phyloP scores from a whole-genome alignment of 108 stramenopile genomes.

The Skeletonema costatum region DNA sequence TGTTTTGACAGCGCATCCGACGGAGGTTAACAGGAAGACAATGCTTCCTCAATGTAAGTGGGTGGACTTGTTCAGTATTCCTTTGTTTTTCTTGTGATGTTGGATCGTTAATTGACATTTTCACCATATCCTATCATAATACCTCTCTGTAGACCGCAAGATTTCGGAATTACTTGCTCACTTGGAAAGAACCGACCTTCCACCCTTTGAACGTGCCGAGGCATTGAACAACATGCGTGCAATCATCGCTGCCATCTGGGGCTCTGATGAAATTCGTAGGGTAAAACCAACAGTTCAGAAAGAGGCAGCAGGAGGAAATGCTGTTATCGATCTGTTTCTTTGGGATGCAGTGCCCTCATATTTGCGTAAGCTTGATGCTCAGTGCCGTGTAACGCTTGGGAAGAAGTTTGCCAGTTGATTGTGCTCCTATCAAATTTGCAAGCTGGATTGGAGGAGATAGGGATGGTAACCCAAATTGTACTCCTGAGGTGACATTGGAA shows the following conservation, averaged over 20 bases:
- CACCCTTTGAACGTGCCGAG: slow-evolving; percentile 74
- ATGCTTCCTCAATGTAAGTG: slow-evolving; percentile 56
- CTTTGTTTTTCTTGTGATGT: slow-evolving; percentile 6
- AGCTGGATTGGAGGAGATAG: slow-evolving; percentile 97
- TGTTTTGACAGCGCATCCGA: slow-evolving; percentile 97
- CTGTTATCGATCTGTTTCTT: slow-evolving; percentile 92
- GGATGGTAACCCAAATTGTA: slow-evolving; percentile 97
- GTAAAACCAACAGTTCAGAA: slow-evolving; percentile 91
- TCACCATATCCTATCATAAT: slow-evolving; percentile 42
- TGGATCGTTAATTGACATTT: slow-evolving; percentile 28
- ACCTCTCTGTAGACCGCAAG: slow-evolving; percentile 52
- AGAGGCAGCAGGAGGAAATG: slow-evolving; percentile 93
- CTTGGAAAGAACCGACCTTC: slow-evolving; percentile 73
- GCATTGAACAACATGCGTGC: slow-evolving; percentile 67
- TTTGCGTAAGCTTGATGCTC: slow-evolving; percentile 91
- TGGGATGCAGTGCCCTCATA: slow-evolving; percentile 96
- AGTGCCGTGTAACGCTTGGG: slow-evolving; percentile 72
- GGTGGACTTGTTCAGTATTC: not conserved
- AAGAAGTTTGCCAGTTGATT: slow-evolving; percentile 83
- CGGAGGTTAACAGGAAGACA: slow-evolving; percentile 89
- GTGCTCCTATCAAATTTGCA: slow-evolving; percentile 89
- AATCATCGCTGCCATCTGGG: slow-evolving; percentile 79
- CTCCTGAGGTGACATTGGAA: slow-evolving; percentile 88
- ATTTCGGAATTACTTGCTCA: slow-evolving; percentile 60
- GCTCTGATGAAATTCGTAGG: slow-evolving; percentile 92